These are phyloP conservation scores for Spongospora subterranea DNA, from an alignment of 208 protist genomes.

Conservation along the genomic window DNA sequence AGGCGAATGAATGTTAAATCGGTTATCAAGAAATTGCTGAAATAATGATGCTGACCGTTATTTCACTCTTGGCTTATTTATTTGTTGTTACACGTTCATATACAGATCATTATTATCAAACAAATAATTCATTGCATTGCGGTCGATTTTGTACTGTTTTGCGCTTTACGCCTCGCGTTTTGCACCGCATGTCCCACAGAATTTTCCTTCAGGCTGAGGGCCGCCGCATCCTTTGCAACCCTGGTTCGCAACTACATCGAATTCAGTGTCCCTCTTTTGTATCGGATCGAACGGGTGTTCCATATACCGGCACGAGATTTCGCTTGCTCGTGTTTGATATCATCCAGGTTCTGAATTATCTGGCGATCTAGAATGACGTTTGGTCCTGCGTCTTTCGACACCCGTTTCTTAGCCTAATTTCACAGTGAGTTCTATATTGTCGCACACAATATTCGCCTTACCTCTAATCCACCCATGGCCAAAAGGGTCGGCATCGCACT, in stretches of 20 bases:
- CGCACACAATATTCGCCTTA: background rate
- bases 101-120: no score
- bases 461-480: slow-evolving; percentile 41
- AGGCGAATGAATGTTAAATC: slow-evolving; percentile 90
- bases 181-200: slow-evolving; percentile 6
- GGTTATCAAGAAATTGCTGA: slow-evolving; percentile 90
- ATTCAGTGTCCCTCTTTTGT: background rate
- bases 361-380: slow-evolving; percentile 47
- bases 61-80: no score
- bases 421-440: background rate
- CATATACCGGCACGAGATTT: background rate
- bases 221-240: slow-evolving; percentile 4
- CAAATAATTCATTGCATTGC: no score
- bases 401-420: background rate
- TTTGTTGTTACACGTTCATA: no score
- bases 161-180: no score
- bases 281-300: background rate
- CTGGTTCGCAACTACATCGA: background rate
- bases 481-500: slow-evolving; percentile 6
- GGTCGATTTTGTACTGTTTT: no score
- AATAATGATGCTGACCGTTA: no score
- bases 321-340: background rate
- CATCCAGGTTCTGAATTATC: slow-evolving; percentile 43
- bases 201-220: background rate
- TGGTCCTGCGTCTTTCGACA: background rate